Conservation (phyloP, 257 asterid genomes). For the Solanum boliviense region DNA sequence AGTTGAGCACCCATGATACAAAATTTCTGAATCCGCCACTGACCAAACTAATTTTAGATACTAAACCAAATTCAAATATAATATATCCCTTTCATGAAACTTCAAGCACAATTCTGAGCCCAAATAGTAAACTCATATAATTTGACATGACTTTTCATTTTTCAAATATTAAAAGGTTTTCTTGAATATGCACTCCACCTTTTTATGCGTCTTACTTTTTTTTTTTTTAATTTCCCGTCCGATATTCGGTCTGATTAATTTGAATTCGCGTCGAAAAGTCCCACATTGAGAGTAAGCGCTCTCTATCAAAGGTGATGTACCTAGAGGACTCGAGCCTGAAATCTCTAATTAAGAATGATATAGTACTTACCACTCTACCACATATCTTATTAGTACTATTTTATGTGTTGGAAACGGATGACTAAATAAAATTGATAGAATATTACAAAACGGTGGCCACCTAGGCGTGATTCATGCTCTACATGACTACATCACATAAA, state of each 20-base stretch:
- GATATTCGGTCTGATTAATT: fast-evolving
- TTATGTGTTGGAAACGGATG: not conserved
- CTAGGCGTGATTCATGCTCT: not conserved
- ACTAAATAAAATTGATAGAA: not conserved
- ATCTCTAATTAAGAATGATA: too few species aligned
- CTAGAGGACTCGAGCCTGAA: fast-evolving
- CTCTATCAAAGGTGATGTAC: too few species aligned
- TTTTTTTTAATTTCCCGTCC: fast-evolving
- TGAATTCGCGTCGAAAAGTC: fast-evolving
- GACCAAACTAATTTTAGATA: not conserved
- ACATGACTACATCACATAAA: not conserved
- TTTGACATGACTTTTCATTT: not conserved
- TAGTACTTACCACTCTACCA: not conserved
- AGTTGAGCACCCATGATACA: too few species aligned
- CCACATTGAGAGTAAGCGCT: too few species aligned
- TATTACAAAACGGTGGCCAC: not conserved
- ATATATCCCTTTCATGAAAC: not conserved
- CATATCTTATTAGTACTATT: too few species aligned
- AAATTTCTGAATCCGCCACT: too few species aligned
- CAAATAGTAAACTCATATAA: not conserved
- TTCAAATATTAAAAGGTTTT: not conserved
- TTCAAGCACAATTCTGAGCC: not conserved
- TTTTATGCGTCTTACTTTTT: not conserved
- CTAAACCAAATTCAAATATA: not conserved
- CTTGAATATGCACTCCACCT: not conserved